Conservation (phyloP, 2,329 filamentous ascomycete genomes). For the Diaporthe capsici region DNA sequence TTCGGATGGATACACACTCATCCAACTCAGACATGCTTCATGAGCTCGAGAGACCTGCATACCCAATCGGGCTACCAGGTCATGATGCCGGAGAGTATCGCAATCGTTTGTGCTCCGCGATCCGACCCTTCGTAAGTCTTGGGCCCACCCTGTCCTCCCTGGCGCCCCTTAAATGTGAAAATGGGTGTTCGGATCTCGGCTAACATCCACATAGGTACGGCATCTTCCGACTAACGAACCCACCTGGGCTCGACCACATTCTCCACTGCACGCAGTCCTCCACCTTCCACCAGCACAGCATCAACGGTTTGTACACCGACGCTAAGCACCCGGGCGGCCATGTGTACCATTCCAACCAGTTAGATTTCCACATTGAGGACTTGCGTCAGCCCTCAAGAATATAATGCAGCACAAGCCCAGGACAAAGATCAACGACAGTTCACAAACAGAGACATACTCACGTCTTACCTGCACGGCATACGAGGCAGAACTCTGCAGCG, state of each 20-base stretch:
- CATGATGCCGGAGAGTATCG: slow-evolving; percentile 96
- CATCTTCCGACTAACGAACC: slow-evolving; percentile 93
- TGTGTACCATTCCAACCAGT: slow-evolving; percentile 76
- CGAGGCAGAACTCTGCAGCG: neutral
- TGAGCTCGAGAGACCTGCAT: slow-evolving; percentile 94
- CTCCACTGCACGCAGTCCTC: slow-evolving; percentile 82
- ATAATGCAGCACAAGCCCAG: slow-evolving; percentile 1
- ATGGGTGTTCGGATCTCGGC: neutral
- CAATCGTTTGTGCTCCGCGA: slow-evolving; percentile 93
- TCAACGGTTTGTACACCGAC: slow-evolving; percentile 82
- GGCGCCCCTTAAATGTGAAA: neutral
- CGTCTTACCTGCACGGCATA: neutral
- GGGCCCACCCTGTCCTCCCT: neutral
- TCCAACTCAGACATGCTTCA: slow-evolving; percentile 96
- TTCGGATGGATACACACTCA: slow-evolving; percentile 99
- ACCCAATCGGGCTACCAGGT: slow-evolving; percentile 96
- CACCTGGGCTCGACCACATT: slow-evolving; percentile 89
- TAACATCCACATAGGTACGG: slow-evolving; percentile 74
- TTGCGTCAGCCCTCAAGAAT: slow-evolving; percentile 57
- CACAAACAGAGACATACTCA: neutral
- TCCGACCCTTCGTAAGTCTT: slow-evolving; percentile 79
- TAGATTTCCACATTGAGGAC: slow-evolving; percentile 73
- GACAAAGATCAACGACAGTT: neutral
- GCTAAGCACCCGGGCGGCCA: slow-evolving; percentile 77
- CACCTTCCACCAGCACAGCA: slow-evolving; percentile 83